These are phyloP conservation scores for Geotrichum reessii DNA, from an alignment of 1,139 yeast species.

Conservation along the genomic window DNA sequence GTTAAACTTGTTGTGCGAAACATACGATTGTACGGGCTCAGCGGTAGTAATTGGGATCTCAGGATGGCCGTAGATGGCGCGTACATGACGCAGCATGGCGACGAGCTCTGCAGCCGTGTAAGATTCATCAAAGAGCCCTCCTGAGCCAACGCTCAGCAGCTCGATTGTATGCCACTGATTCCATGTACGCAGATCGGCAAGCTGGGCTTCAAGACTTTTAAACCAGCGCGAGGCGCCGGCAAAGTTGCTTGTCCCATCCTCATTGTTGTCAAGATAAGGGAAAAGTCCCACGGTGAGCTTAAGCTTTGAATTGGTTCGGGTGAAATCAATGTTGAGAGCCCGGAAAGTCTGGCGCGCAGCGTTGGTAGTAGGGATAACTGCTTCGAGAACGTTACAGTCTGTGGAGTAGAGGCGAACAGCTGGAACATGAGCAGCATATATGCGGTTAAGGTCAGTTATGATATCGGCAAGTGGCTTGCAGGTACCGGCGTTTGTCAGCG, in stretches of 20 bases:
- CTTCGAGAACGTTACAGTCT: slow-evolving; percentile 28
- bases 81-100: slow-evolving; percentile 26
- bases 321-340: neutral
- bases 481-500: slow-evolving; percentile 63
- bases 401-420: slow-evolving; percentile 26
- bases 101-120: slow-evolving; percentile 28
- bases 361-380: slow-evolving; percentile 12
- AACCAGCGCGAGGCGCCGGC: slow-evolving; percentile 16
- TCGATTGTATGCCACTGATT: slow-evolving; percentile 25
- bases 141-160: slow-evolving; percentile 30
- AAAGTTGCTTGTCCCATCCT: neutral
- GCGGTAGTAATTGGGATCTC: slow-evolving; percentile 23
- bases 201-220: slow-evolving; percentile 23
- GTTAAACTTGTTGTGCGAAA: slow-evolving; percentile 26
- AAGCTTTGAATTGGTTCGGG: slow-evolving; percentile 16
- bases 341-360: neutral
- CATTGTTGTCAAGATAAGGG: slow-evolving; percentile 23
- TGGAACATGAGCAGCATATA: slow-evolving; percentile 39
- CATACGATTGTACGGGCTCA: slow-evolving; percentile 31
- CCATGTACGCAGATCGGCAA: slow-evolving; percentile 24
- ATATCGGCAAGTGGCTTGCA: slow-evolving; percentile 64
- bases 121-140: slow-evolving; percentile 27
- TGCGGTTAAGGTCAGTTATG: slow-evolving; percentile 51
- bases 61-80: slow-evolving; percentile 7
- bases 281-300: slow-evolving; percentile 27